phyloP scores from a whole-genome alignment of 1,284 basidiomycete genomes.

The Malassezia sympodialis region DNA sequence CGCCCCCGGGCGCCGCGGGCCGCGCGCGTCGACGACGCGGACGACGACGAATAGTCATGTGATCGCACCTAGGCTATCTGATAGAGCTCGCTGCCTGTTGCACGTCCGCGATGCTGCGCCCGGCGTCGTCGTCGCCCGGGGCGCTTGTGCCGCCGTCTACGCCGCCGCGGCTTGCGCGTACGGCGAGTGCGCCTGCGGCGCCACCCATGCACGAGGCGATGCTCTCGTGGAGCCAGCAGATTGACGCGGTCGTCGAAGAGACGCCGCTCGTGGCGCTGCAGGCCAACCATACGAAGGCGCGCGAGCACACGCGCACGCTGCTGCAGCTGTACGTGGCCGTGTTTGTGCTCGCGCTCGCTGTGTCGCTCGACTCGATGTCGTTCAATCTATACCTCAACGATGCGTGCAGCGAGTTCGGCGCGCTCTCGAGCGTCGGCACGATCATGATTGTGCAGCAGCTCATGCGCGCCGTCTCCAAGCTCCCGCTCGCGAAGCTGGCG shows the following conservation, averaged over 20 bases:
- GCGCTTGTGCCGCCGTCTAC: too few species aligned
- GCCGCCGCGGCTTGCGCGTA: background rate
- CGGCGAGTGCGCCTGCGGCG: background rate
- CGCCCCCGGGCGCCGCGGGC: background rate
- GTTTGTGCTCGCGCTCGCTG: constrained; percentile 59
- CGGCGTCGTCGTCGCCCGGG: background rate
- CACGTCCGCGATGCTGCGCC: background rate
- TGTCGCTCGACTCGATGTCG: constrained; percentile 55
- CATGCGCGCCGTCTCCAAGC: constrained; percentile 61
- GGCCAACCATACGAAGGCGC: background rate
- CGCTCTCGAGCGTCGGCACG: constrained; percentile 49
- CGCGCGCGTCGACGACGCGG: constrained; percentile 12
- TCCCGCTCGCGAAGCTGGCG: constrained; percentile 67
- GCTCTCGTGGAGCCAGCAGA: constrained; percentile 13
- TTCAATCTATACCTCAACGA: constrained; percentile 51
- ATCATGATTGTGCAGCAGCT: constrained; percentile 45
- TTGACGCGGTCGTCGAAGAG: constrained; percentile 8
- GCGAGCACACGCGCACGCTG: constrained; percentile 6
- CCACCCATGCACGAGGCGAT: background rate
- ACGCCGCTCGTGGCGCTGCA: constrained; percentile 15
- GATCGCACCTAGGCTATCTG: background rate
- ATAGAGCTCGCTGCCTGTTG: background rate
- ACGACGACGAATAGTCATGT: background rate
- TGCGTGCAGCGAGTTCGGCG: constrained; percentile 43
- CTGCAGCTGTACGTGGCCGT: constrained; percentile 47